Base-by-base conservation (phyloP, 108 stramenopile genomes). In the Skeletonema tropicum region DNA sequence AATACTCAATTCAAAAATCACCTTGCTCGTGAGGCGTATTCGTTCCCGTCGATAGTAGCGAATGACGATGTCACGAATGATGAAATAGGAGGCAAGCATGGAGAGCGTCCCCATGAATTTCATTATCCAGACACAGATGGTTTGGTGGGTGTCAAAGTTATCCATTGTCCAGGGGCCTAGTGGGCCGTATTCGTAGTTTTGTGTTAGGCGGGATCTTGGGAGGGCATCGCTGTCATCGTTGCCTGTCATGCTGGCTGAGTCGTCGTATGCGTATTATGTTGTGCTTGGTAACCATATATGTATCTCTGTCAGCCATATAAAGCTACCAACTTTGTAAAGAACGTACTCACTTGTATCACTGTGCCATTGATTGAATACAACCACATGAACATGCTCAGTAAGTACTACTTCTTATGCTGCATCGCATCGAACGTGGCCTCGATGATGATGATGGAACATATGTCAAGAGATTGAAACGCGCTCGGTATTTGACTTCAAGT, bases 1-100 rank as follows among this genome's bases (percentile, higher is more conserved):
- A 5, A 64, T 13, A 57, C 73, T 73, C 60, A 73, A 69, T 66
- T 76, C 75, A 45, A 76, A 69, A 26, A 76, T 62, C 4, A 76
- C 36, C 52, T 61, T 55, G 30, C 21, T 21, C 25, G 75, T 76
- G 14, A 76, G 39, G 3, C 67, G 66, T 62, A 76, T 65, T 21
- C 35, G 14, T 52, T 76, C 75, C 21, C 75, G 46, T 33, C 49
- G 32, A 38, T 68, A 57, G 30, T 61, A 76, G 64, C 67, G 57
- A 14, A 65, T 68, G 14, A 76, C 30, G 17, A 76, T 49, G 49
- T 76, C 67, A 21, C 75, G 75, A 21, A 76, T 68, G 59, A 67
- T 68, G 41, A 69, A 69, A 39, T 42, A 46, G 10, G 46, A 68
- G 31, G 67, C 60, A 15, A 63, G 68, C 60, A 69, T 69, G 11